These are phyloP conservation scores for Trametes meyenii DNA, from an alignment of 768 basidiomycete genomes.

Conservation along the genomic window DNA sequence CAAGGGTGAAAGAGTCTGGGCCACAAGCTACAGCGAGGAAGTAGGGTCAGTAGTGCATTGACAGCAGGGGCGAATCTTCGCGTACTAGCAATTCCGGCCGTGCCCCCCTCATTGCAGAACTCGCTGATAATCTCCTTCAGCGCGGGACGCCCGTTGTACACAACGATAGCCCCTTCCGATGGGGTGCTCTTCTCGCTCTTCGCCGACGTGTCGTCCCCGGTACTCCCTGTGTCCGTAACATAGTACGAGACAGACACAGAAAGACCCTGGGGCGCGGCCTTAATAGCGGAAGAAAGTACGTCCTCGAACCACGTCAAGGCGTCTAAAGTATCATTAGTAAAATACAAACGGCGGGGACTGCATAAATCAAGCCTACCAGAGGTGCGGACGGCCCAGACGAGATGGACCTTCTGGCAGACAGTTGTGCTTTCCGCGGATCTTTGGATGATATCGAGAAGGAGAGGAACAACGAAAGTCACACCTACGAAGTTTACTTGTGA, in stretches of 20 bases:
- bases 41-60: slow-evolving; percentile 1
- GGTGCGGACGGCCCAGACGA: slow-evolving; percentile 30
- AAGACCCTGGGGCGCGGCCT: slow-evolving; percentile 16
- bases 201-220: slow-evolving; percentile 27
- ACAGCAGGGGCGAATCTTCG: not conserved
- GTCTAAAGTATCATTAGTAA: slow-evolving; percentile 13
- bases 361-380: slow-evolving; percentile 15
- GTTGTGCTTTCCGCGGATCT: slow-evolving; percentile 16
- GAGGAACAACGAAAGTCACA: slow-evolving; percentile 22
- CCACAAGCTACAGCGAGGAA: slow-evolving; percentile 33
- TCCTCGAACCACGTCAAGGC: slow-evolving; percentile 29
- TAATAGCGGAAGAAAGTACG: slow-evolving; percentile 13
- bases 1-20: slow-evolving; percentile 34
- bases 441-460: slow-evolving; percentile 32
- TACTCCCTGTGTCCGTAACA: not conserved
- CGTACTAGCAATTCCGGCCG: slow-evolving; percentile 35
- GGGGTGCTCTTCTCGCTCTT: slow-evolving; percentile 17
- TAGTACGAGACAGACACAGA: slow-evolving; percentile 4
- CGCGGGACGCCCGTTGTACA: slow-evolving; percentile 21
- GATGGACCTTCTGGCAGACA: slow-evolving; percentile 28
- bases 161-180: slow-evolving; percentile 22
- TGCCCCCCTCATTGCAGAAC: slow-evolving; percentile 3
- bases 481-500: slow-evolving; percentile 10
- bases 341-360: not conserved
- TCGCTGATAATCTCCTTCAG: not conserved